Percentiles rank a stretch among this genome's conserved stretches.
phyloP scores from a whole-genome alignment of 257 asterid genomes.

The Scutellaria minor region DNA sequence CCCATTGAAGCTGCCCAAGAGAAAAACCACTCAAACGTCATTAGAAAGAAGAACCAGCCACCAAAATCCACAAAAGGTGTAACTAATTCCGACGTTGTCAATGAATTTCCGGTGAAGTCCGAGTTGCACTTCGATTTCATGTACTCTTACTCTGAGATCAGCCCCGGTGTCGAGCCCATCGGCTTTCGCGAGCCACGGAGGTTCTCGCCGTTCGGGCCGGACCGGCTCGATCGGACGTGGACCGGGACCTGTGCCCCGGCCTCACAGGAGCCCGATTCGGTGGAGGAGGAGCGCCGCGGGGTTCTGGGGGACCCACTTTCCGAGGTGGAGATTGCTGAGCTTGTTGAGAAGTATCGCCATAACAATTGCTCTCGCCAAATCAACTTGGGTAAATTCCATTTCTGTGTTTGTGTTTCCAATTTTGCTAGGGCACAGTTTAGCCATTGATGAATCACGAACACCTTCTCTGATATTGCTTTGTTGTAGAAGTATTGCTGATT shows the following conservation, averaged over 20 bases:
- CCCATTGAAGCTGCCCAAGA: constrained; percentile 34
- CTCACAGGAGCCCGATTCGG: constrained; percentile 44
- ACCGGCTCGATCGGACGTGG: constrained; percentile 82
- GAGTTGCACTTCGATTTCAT: constrained; percentile 80
- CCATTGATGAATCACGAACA: neutral
- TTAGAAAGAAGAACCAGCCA: constrained; percentile 25
- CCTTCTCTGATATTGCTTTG: constrained; percentile 1
- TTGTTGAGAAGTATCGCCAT: constrained; percentile 86
- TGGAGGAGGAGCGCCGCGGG: constrained; percentile 54
- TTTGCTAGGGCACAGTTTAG: neutral
- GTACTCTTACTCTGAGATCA: constrained; percentile 81
- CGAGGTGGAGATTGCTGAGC: constrained; percentile 69
- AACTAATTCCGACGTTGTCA: neutral
- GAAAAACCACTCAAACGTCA: constrained; percentile 21
- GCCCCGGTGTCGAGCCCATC: constrained; percentile 65
- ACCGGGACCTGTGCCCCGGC: constrained; percentile 76
- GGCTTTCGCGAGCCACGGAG: constrained; percentile 76
- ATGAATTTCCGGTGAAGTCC: constrained; percentile 43
- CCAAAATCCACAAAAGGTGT: constrained; percentile 5
- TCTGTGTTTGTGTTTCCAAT: neutral
- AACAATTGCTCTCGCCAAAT: constrained; percentile 78
- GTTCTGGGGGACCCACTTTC: constrained; percentile 70
- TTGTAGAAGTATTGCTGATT: neutral
- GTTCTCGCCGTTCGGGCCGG: constrained; percentile 90
- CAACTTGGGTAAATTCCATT: constrained; percentile 61